Percentiles rank a stretch among this genome's conserved stretches.
phyloP scores from a whole-genome alignment of 495 filamentous ascomycete genomes.

The Podospora australis region DNA sequence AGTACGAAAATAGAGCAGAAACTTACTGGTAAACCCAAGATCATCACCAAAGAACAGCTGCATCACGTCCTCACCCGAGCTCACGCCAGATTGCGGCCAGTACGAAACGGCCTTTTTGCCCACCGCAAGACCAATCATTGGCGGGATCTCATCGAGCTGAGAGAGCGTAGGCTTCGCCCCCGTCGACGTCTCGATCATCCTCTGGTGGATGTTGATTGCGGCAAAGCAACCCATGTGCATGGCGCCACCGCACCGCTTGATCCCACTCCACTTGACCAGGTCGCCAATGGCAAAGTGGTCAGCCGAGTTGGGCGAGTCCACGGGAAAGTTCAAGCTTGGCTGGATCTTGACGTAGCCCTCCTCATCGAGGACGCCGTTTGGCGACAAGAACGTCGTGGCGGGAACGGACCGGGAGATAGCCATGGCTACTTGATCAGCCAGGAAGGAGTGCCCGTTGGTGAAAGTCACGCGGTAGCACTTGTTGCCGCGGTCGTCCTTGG shows the following conservation, averaged over 20 bases:
- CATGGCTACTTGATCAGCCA: conserved; percentile 51
- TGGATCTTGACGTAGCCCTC: conserved; percentile 54
- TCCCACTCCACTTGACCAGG: conserved; percentile 56
- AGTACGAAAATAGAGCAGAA: not conserved
- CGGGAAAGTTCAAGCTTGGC: conserved; percentile 40
- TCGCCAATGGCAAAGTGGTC: conserved; percentile 55
- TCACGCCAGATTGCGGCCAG: conserved; percentile 42
- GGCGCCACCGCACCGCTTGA: conserved; percentile 63
- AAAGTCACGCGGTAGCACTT: conserved; percentile 43
- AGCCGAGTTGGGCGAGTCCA: conserved; percentile 40
- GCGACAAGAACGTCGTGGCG: conserved; percentile 49
- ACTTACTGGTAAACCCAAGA: conserved; percentile 53
- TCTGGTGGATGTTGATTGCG: conserved; percentile 54
- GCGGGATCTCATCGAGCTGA: conserved; percentile 45
- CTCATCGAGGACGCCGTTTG: conserved; percentile 35
- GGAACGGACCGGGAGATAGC: conserved; percentile 52
- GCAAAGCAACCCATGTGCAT: conserved; percentile 60
- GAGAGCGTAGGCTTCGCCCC: conserved; percentile 36
- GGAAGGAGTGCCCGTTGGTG: conserved; percentile 46
- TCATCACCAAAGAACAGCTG: conserved; percentile 58
- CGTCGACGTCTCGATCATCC: conserved; percentile 38
- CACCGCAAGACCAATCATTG: conserved; percentile 61
- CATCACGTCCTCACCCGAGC: conserved; percentile 52
- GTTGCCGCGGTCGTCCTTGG: conserved; percentile 21
- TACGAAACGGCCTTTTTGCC: conserved; percentile 60